phyloP scores from a whole-genome alignment of 441 rosid genomes.

The Populus hybrid region DNA sequence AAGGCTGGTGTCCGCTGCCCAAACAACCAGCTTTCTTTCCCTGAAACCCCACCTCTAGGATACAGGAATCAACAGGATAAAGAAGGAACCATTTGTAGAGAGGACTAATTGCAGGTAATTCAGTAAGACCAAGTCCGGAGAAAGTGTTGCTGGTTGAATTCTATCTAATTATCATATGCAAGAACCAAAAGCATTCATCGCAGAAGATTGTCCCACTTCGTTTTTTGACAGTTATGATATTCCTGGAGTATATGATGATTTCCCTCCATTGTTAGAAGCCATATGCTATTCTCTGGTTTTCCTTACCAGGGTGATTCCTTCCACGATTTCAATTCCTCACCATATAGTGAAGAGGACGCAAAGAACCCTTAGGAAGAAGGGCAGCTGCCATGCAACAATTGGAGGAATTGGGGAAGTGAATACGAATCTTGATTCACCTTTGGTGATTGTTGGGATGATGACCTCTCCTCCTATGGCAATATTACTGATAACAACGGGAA shows the following conservation, averaged over 20 bases:
- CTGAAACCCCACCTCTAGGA: background rate
- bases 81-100: background rate
- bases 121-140: background rate
- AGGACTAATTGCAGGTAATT: background rate
- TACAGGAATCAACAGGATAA: background rate
- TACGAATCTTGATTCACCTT: slow-evolving; percentile 12
- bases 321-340: background rate
- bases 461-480: slow-evolving; percentile 10
- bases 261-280: slow-evolving; percentile 3
- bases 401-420: slow-evolving; percentile 20
- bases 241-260: background rate
- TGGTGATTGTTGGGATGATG: slow-evolving; percentile 13
- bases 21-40: background rate
- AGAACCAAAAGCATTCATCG: slow-evolving; percentile 6
- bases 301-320: slow-evolving; percentile 18
- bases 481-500: background rate
- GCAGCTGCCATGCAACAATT: background rate
- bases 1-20: background rate
- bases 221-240: background rate
- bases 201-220: slow-evolving; percentile 11
- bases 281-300: slow-evolving; percentile 2
- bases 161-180: background rate
- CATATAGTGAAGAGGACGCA: background rate
- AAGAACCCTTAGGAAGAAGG: background rate
- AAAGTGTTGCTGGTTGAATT: background rate